These are phyloP conservation scores for Chlorella sorokiniana DNA, from an alignment of 139 green algal genomes.

Conservation along the genomic window DNA sequence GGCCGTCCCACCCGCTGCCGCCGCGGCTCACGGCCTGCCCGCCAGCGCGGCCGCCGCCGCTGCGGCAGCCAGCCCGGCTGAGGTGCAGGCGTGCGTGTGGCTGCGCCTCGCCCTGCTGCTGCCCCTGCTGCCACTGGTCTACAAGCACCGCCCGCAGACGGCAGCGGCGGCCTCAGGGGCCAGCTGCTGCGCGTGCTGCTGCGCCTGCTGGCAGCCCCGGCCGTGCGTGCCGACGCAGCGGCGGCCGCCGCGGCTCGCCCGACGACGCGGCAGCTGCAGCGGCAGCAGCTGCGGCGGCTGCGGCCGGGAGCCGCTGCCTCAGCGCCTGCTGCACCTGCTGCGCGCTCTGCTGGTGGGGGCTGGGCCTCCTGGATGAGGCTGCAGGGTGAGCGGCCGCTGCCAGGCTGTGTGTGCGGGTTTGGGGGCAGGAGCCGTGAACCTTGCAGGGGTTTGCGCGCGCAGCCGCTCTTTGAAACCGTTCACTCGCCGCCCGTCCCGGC, in stretches of 20 bases:
- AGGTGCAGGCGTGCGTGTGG: constrained; percentile 44
- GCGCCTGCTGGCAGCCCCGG: constrained; percentile 30
- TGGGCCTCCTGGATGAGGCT: constrained; percentile 62
- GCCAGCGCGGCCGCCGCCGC: not conserved
- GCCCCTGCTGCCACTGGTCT: constrained; percentile 59
- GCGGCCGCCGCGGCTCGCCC: not conserved
- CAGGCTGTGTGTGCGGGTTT: too few relatives aligned
- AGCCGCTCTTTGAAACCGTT: too few relatives aligned
- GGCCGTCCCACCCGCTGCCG: not conserved
- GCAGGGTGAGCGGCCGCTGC: constrained; percentile 4
- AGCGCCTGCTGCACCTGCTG: constrained; percentile 55
- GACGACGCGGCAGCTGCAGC: constrained; percentile 31
- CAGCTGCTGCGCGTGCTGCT: constrained; percentile 32
- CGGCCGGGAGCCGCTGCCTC: constrained; percentile 50
- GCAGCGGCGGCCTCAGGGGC: constrained; percentile 35
- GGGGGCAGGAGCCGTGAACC: too few relatives aligned
- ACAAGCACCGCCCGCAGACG: constrained; percentile 35
- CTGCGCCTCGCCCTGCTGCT: constrained; percentile 51
- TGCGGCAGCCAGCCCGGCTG: constrained; percentile 13
- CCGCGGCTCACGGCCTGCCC: not conserved
- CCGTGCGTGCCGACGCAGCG: not conserved
- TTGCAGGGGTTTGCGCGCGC: too few relatives aligned
- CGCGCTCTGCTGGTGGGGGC: constrained; percentile 46
- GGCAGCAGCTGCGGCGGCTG: constrained; percentile 24
- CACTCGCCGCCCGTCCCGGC: not conserved